These are phyloP conservation scores for Paraphoma sp. DNA, from an alignment of 2,329 filamentous ascomycete species.

Conservation along the genomic window DNA sequence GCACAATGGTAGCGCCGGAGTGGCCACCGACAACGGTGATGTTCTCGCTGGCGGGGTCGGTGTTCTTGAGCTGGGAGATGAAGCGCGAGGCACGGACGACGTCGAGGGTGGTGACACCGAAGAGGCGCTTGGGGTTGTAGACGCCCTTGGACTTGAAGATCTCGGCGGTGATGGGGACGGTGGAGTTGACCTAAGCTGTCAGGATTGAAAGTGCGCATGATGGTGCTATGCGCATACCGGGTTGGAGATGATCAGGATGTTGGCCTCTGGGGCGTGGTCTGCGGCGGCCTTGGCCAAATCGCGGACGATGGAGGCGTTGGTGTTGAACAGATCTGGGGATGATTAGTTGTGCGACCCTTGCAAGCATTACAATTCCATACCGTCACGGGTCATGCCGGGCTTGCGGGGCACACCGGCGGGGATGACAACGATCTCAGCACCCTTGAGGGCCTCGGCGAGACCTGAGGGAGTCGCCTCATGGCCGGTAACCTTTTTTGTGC, in stretches of 20 bases:
- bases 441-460: constrained; percentile 81
- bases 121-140: constrained; percentile 99
- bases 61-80: constrained; percentile 91
- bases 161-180: constrained; percentile 96
- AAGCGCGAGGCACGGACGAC: constrained; percentile 98
- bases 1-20: constrained; percentile 97
- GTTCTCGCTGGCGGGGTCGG: constrained; percentile 90
- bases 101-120: constrained; percentile 99
- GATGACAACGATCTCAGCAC: constrained; percentile 92
- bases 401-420: constrained; percentile 98
- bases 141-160: constrained; percentile 94
- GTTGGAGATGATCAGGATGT: constrained; percentile 98
- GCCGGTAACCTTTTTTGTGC: constrained; percentile 71
- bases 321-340: constrained; percentile 93
- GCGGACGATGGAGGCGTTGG: constrained; percentile 98
- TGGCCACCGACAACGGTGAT: constrained; percentile 97
- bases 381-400: constrained; percentile 99
- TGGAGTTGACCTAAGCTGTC: constrained; percentile 81
- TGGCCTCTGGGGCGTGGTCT: constrained; percentile 86
- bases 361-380: constrained; percentile 50
- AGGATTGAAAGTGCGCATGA: background rate
- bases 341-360: constrained; percentile 11
- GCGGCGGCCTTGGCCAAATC: constrained; percentile 96
- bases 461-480: constrained; percentile 80
- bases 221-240: constrained; percentile 62